phyloP scores from a whole-genome alignment of 2,329 filamentous ascomycete species.

The Pseudopyrenochaeta lycopersici region DNA sequence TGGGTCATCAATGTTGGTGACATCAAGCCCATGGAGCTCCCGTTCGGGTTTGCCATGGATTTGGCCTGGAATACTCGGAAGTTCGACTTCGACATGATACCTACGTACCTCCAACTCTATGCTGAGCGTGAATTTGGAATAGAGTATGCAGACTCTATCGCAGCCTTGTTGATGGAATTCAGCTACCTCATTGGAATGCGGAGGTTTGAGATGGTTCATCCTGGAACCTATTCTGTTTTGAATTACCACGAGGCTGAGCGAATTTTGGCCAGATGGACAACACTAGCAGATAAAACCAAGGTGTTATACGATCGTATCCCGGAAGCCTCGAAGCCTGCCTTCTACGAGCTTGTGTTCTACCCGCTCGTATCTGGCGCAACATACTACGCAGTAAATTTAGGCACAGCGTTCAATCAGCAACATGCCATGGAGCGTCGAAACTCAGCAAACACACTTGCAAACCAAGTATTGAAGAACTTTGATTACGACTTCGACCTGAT shows the following conservation, averaged over 20 bases:
- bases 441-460: conserved; percentile 18
- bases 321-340: conserved; percentile 58
- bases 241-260: conserved; percentile 23
- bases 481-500: conserved; percentile 23
- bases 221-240: conserved; percentile 19
- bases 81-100: conserved; percentile 55
- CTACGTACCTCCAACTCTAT: conserved; percentile 26
- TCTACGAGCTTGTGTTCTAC: conserved; percentile 67
- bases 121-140: conserved; percentile 17
- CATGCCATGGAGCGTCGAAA: conserved; percentile 53
- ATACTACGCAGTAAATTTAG: conserved; percentile 51
- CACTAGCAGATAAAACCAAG: conserved; percentile 7
- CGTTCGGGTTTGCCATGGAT: conserved; percentile 26
- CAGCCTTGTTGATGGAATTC: conserved; percentile 21
- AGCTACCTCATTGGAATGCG: conserved; percentile 21
- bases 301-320: conserved; percentile 48
- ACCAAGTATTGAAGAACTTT: conserved; percentile 17
- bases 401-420: conserved; percentile 60
- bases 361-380: conserved; percentile 60
- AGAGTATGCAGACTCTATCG: conserved; percentile 9
- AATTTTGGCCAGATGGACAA: conserved; percentile 12
- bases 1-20: conserved; percentile 35
- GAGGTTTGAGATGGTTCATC: conserved; percentile 15
- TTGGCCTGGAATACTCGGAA: conserved; percentile 25
- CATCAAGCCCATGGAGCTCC: conserved; percentile 31